Evolutionary conservation across 23 red algal species (phyloP).

Genomic region (Pyropia yezoensis): DNA sequence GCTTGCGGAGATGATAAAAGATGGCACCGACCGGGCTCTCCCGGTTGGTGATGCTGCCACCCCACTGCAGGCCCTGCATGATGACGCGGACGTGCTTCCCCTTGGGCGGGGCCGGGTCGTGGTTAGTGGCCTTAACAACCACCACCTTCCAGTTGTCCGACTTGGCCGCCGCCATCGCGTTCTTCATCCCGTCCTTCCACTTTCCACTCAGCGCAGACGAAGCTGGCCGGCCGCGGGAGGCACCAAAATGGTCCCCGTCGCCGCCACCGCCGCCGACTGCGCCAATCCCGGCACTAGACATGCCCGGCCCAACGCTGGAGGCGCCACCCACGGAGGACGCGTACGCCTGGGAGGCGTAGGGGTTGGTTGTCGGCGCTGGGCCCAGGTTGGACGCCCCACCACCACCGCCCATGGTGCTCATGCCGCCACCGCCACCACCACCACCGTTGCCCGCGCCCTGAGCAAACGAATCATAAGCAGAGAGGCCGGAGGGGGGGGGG

Average conservation of each 20-base stretch:
- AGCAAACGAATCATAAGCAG: neutral
- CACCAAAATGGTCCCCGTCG: neutral
- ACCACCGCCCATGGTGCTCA: slow-evolving; percentile 5
- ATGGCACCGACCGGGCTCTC: slow-evolving; percentile 73
- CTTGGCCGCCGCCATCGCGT: slow-evolving; percentile 68
- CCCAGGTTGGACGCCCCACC: slow-evolving; percentile 10
- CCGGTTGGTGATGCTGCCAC: slow-evolving; percentile 82
- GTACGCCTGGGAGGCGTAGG: slow-evolving; percentile 46
- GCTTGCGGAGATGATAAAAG: slow-evolving; percentile 87
- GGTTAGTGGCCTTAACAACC: slow-evolving; percentile 90
- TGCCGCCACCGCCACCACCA: neutral
- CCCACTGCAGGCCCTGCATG: slow-evolving; percentile 78
- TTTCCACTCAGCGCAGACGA: slow-evolving; percentile 31
- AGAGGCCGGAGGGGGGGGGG: neutral
- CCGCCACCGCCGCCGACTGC: slow-evolving; percentile 2
- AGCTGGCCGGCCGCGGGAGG: neutral
- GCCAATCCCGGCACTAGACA: slow-evolving; percentile 7
- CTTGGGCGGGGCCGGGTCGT: slow-evolving; percentile 58
- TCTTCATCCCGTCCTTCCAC: slow-evolving; percentile 44
- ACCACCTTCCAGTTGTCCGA: slow-evolving; percentile 87
- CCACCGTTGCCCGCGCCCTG: slow-evolving; percentile 1
- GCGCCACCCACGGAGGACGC: neutral
- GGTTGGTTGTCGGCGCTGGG: slow-evolving; percentile 18
- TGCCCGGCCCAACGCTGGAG: neutral
- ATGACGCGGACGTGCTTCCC: slow-evolving; percentile 92